Base-by-base conservation (phyloP, 805 yeast species). In the Ogataea nitratoaversa region DNA sequence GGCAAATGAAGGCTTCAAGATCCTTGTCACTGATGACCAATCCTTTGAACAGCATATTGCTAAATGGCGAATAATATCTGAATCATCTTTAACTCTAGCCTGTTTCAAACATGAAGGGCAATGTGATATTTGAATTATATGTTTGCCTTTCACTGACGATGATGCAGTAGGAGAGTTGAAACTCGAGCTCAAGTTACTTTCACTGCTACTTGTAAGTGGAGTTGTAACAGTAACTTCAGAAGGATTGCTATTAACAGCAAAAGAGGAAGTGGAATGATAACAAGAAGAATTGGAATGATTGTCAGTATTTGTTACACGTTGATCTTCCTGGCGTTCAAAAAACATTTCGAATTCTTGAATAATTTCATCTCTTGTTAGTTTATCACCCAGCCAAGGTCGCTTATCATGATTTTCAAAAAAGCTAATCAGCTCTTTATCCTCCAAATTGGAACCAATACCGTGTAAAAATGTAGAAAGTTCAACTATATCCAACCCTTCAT, bases 21-120 rank as follows among this genome's bases (percentile, higher is more conserved):
- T 59, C 50, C 81, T 76, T 45, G 79, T 78, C 19, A 80, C 83
- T 24, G 78, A 70, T 36, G 82, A 74, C 85, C 89, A 81, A 43
- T 83, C 86, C 43, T 81, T 79, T 22, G 84, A 78, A 0, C 87
- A 80, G 62, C 99, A 93, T 2, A 87, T 77, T 0, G 96, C 91
- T 39, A 90, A 74, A 64, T 91, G 99, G 1, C 86, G 79, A n/a
- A 87, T 76, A 38, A 86, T 76, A 50, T 88, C 95, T 30, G 74
- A 56, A 52, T 82, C 82, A 41, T 73, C 71, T 40, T 71, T 68
- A 38, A 71, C 70, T 32, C 83, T 65, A 16, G 82, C 78, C 48
- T 74, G 74, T 37, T 47, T 47, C n/a, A 72, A 70, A 62, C 98
- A 93, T 9, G 84, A 69, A 0, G 98, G 98, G 56, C 98, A 93